Evolutionary conservation across 148 eudicot genomes (phyloP).

Genomic region (Polygonum maritimum): DNA sequence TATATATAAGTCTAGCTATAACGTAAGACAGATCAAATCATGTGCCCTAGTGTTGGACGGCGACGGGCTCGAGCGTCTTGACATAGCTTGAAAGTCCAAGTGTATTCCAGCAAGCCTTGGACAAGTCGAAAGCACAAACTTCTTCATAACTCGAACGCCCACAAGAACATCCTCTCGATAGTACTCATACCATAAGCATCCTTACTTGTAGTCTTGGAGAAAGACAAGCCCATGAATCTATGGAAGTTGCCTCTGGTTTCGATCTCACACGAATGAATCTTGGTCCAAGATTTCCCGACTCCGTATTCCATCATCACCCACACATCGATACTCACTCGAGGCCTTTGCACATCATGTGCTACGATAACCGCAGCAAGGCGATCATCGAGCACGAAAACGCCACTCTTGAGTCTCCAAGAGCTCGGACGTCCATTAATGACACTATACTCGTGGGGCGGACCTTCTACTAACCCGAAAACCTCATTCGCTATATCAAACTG

Average conservation of each 20-base stretch:
- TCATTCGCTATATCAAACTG: background rate
- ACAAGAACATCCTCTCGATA: background rate
- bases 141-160: background rate
- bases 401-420: background rate
- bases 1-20: too few species aligned
- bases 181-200: background rate
- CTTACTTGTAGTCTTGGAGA: background rate
- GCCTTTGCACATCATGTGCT: background rate
- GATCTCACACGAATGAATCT: too few species aligned
- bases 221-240: too few species aligned
- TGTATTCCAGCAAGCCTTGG: background rate
- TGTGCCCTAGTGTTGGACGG: background rate
- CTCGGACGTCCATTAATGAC: background rate
- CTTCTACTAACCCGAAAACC: background rate
- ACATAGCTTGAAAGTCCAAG: background rate
- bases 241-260: too few species aligned
- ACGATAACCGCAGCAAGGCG: background rate
- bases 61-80: background rate
- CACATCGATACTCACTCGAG: background rate
- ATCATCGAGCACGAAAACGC: background rate
- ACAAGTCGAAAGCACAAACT: background rate
- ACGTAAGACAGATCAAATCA: too few species aligned
- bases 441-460: background rate
- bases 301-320: too few species aligned
- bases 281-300: background rate